Evolutionary conservation across 441 rosid species (phyloP), one percentile per base, ranked within the genome.

Genomic region (Croton setiger): DNA sequence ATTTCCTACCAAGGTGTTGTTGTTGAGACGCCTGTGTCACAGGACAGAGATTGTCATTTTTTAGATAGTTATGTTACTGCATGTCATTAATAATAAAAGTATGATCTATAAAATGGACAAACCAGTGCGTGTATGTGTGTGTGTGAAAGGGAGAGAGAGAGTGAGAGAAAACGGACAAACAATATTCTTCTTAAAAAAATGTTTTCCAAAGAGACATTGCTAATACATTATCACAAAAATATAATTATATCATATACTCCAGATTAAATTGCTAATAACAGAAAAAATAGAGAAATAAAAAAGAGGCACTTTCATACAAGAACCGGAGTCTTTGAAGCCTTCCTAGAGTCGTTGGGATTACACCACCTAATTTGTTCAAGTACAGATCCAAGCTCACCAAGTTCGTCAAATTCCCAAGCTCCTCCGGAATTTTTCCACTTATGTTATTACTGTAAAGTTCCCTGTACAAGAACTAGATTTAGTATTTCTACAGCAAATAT

Each of bases 301-400:
- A 7, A 70, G 56, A 63, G 37, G 60, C 8, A 43, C 48, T 63
- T 71, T 76, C 97, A 47, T 85, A 93, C 98, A 93, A 79, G 86
- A 89, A 89, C 2, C 92, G 82, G 37, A 93, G 89, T 71, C 76
- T 93, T 44, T 78, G 9, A 70, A 91, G 92, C 69, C 81, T 85
- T 70, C 90, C 85, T 75, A 93, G 77, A 21, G 96, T 83, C 44
- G 72, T 53, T 62, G 98, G 98, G 65, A 93, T 91, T 31, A 27
- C 72, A 65, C 97, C 97, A 36, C 4, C 70, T 82, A 93, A 75
- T 0, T 17, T 81, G 80, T 95, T 95, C 83, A 95, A 69, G 88
- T 95, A 95, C 69, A 95, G 98, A 87, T 95, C 99, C 98, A 95
- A 84, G 91, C 99, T 95, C 81, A 92, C 97, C 84, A 95, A 82